These are phyloP conservation scores for Cyclotella distinguenda DNA, from an alignment of 108 stramenopile species.

Conservation along the genomic window DNA sequence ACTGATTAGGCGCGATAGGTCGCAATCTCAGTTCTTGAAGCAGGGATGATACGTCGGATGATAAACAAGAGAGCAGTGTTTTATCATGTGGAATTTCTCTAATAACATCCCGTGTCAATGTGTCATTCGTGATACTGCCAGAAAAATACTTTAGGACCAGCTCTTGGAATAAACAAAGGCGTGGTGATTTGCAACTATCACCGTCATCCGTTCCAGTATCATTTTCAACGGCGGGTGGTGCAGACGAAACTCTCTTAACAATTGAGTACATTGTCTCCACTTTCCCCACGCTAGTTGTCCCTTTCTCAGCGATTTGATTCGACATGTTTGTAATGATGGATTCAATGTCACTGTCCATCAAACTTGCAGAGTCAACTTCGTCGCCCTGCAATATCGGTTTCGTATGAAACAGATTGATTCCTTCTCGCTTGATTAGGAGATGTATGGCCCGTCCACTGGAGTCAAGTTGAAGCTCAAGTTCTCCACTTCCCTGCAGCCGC, in stretches of 20 bases:
- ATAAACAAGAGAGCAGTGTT: constrained; percentile 25
- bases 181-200: constrained; percentile 46
- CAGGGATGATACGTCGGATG: constrained; percentile 42
- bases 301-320: constrained; percentile 51
- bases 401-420: constrained; percentile 44
- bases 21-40: constrained; percentile 38
- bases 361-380: not conserved
- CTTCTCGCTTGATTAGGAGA: constrained; percentile 48
- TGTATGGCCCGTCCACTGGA: constrained; percentile 60
- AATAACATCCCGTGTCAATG: constrained; percentile 9
- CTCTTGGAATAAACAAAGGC: constrained; percentile 63
- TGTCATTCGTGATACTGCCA: not conserved
- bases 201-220: constrained; percentile 6
- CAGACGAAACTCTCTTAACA: constrained; percentile 47
- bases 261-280: constrained; percentile 71
- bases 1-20: constrained; percentile 18
- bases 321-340: constrained; percentile 33
- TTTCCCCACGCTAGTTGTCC: constrained; percentile 53
- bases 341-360: constrained; percentile 10
- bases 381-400: not conserved
- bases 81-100: constrained; percentile 34
- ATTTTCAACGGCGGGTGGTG: constrained; percentile 17
- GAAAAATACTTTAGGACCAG: constrained; percentile 57
- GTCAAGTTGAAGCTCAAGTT: constrained; percentile 75
- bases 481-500: constrained; percentile 61